These are phyloP conservation scores for Mrakia blollopis DNA, from an alignment of 768 basidiomycete species.

Conservation along the genomic window DNA sequence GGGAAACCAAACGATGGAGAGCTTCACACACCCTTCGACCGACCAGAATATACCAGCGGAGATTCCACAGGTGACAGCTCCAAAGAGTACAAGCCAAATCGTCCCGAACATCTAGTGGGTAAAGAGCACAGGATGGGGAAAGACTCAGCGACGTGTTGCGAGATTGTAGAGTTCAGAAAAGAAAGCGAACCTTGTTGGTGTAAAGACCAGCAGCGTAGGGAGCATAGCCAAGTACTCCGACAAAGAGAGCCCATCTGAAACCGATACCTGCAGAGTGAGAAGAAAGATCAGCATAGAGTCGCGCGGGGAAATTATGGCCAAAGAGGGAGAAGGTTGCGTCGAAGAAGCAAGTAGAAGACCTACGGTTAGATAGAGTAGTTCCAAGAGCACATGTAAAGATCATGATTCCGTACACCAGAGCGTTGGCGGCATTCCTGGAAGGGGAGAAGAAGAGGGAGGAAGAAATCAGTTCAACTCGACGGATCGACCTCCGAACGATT, in stretches of 20 bases:
- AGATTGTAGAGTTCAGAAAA: too few relatives aligned
- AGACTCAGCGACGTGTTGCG: not conserved
- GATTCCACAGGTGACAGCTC: constrained; percentile 37
- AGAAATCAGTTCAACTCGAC: too few relatives aligned
- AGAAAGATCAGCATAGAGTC: too few relatives aligned
- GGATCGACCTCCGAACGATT: too few relatives aligned
- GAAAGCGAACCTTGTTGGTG: constrained; percentile 34
- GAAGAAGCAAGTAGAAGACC: not conserved
- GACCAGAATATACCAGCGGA: constrained; percentile 39
- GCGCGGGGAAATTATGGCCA: too few relatives aligned
- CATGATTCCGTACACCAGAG: constrained; percentile 26
- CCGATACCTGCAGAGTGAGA: not conserved
- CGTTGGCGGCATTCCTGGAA: not conserved
- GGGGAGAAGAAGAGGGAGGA: not conserved
- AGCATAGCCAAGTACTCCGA: not conserved
- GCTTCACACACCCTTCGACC: not conserved
- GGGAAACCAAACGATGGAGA: not conserved
- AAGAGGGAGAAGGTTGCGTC: not conserved
- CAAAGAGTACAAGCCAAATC: constrained; percentile 40
- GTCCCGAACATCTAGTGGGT: constrained; percentile 37
- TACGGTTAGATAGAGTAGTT: not conserved
- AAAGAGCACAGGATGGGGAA: constrained; percentile 27
- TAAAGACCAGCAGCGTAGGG: constrained; percentile 40
- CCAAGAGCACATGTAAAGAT: constrained; percentile 2
- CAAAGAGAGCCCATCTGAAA: not conserved